Conservation (phyloP, 2,329 filamentous ascomycete genomes). For the Meredithiella fracta region DNA sequence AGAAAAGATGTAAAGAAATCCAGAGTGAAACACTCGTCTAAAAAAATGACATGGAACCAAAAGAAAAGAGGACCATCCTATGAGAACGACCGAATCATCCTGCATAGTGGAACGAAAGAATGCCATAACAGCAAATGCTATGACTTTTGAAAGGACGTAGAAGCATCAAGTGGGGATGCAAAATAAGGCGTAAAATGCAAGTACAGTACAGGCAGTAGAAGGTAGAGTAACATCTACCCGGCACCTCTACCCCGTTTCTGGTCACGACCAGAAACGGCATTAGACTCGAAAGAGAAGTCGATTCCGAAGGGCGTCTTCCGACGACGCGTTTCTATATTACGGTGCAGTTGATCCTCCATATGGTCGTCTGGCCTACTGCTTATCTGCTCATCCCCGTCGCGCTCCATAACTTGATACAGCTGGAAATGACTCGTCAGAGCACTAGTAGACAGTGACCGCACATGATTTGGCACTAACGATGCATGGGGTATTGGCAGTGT, state of each 20-base stretch:
- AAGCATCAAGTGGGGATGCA: neutral
- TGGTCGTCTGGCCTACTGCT: neutral
- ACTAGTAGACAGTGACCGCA: constrained; percentile 8
- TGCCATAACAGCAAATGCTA: neutral
- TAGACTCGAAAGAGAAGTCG: constrained; percentile 8
- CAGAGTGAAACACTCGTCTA: constrained; percentile 1
- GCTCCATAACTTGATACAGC: constrained; percentile 4
- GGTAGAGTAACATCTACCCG: neutral
- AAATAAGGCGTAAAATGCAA: neutral
- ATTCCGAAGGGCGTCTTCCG: constrained; percentile 13
- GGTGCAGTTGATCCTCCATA: constrained; percentile 6
- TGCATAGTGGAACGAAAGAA: neutral
- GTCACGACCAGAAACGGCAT: neutral
- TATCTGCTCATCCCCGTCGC: constrained; percentile 3
- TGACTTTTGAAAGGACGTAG: neutral
- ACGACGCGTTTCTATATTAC: constrained; percentile 4
- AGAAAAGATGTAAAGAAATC: neutral
- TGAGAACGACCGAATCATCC: neutral
- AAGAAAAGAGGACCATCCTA: neutral
- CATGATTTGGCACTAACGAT: constrained; percentile 1
- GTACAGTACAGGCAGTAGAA: neutral
- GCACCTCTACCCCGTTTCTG: constrained; percentile 8
- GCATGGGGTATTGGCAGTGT: constrained; percentile 6
- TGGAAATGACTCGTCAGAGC: constrained; percentile 1
- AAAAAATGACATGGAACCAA: neutral